Evolutionary conservation across 352 stramenopile genomes (phyloP), one percentile per base, ranked within the genome.

Genomic region (Phytophthora megakarya): DNA sequence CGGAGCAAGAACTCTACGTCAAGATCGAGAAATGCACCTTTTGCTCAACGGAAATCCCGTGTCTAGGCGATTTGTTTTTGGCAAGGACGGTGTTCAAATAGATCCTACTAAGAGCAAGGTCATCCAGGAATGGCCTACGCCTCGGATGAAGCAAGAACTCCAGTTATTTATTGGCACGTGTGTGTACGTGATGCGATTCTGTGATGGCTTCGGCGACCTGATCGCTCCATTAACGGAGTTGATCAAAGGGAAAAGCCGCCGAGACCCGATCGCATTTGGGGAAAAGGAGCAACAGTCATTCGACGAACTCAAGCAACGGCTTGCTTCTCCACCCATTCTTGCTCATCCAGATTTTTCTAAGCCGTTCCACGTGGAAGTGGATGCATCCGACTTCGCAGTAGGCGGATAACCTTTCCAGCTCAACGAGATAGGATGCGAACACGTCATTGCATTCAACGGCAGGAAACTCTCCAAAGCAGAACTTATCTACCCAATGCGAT

Each of bases 161-260:
- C 55, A 72, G 23, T 67, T 39, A 0, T 67, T 67, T 5, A n/a
- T 67, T 7, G 63, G 51, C 1, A 67, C 60, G 16, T 65, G 57
- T 13, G 59, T 51, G 4, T 70, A 67, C 15, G 49, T 70, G 11
- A 18, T 61, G 25, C 57, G 60, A n/a, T n/a, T n/a, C 21, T 73
- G 37, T 8, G 9, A 44, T 3, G 33, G 18, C 8, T 57, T 45
- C 16, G 49, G 15, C 10, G 22, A 19, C 3, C 43, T 22, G 26
- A 50, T 66, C 19, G 51, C 60, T 12, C 26, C 58, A 3, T 28
- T 64, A 5, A 56, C 38, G 5, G 38, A 54, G 3, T 22, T 56
- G 7, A 38, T 37, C 2, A 61, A 61, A 21, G 32, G 28, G 11
- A 52, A 52, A 35, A 52, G 13, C 26, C 25, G 15, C 26, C 26